A percentile compares a stretch with the other conserved stretches of the same genome.
phyloP scores from a whole-genome alignment of 2,329 filamentous ascomycete genomes.

The Pseudogymnoascus sp. region DNA sequence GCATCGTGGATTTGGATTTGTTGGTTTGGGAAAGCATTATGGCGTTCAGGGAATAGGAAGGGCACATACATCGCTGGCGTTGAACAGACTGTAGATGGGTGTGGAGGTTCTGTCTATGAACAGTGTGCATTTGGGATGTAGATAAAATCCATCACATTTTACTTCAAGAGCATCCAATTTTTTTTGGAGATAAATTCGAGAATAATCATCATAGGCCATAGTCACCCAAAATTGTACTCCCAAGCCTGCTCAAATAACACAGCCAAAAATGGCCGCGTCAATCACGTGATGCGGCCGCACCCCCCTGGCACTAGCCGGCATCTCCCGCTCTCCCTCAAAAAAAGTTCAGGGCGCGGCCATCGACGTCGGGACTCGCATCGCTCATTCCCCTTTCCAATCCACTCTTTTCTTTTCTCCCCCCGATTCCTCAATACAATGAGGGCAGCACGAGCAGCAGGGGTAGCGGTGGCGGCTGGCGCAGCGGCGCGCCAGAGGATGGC shows the following conservation, averaged over 20 bases:
- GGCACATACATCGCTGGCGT: not conserved
- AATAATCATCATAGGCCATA: too few species aligned
- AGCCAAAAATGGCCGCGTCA: not conserved
- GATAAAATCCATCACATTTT: not conserved
- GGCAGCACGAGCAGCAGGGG: conserved; percentile 10
- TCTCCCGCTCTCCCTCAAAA: conserved; percentile 5
- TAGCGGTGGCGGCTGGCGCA: not conserved
- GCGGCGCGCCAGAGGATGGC: not conserved
- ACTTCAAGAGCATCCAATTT: not conserved
- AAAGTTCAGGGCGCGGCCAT: not conserved
- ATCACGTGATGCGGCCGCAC: not conserved
- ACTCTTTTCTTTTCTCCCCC: not conserved
- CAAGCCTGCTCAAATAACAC: not conserved
- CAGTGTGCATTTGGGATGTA: not conserved
- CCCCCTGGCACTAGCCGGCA: conserved; percentile 16
- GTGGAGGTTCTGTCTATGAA: not conserved
- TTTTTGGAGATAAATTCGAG: not conserved
- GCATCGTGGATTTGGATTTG: not conserved
- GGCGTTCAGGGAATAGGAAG: not conserved
- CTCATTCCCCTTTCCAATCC: not conserved
- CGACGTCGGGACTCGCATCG: not conserved
- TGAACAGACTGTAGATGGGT: not conserved
- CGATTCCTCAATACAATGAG: not conserved
- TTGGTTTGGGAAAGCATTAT: not conserved
- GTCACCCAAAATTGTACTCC: too few species aligned